Evolutionary conservation across 1,284 basidiomycete species (phyloP).

Genomic region (Fereydounia khargensis): DNA sequence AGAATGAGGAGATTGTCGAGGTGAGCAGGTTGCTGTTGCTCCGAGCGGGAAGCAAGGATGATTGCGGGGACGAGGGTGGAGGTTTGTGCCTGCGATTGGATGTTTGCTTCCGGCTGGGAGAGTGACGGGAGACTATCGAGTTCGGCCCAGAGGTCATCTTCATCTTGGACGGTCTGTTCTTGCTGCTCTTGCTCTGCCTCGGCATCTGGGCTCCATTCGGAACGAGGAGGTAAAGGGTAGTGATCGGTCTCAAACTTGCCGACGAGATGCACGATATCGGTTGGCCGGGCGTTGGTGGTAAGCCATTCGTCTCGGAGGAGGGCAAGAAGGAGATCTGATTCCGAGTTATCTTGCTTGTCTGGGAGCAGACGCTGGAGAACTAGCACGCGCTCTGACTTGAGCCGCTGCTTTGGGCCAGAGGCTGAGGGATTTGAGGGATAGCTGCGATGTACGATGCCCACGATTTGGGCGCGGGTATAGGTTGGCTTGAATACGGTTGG

Average conservation of each 20-base stretch:
- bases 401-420: no score
- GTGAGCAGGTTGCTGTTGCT: no score
- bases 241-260: constrained; percentile 22
- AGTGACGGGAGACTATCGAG: constrained; percentile 24
- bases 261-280: constrained; percentile 38
- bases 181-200: not conserved
- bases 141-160: constrained; percentile 37
- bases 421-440: no score
- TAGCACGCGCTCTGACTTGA: no score
- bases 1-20: constrained; percentile 46
- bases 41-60: constrained; percentile 16
- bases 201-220: not conserved
- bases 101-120: constrained; percentile 16
- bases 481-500: no score
- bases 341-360: no score
- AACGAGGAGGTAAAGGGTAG: not conserved
- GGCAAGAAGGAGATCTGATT: constrained; percentile 13
- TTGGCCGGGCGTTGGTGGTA: constrained; percentile 15
- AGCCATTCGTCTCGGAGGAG: constrained; percentile 47
- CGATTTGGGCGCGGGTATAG: no score
- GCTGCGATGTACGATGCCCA: no score
- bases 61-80: constrained; percentile 9
- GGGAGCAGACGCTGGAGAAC: no score
- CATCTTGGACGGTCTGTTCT: no score
- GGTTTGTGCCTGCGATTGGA: constrained; percentile 2